Base-by-base conservation (phyloP, 176 grass and related monocot species). In the Luzula sylvatica region DNA sequence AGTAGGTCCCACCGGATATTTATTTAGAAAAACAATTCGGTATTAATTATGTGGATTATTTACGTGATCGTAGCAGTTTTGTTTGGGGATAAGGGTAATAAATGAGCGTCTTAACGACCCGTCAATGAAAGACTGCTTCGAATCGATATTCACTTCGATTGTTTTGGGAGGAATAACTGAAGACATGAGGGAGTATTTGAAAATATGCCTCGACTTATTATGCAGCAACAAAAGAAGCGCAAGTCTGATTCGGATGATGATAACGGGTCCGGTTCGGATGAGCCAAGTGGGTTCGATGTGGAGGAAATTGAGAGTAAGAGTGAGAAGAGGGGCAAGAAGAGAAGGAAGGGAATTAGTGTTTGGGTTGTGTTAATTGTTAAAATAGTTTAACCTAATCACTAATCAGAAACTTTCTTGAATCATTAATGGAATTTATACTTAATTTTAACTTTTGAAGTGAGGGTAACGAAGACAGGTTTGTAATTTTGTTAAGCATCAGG, bases 151-250 rank as follows among this genome's bases (percentile, higher is more conserved):
- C 64, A 96, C 90, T 0, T 96, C 90, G 17, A 86, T 89, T 20
- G 85, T 83, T 32, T 81, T 96, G 53, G 90, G 85, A 12, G 90
- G 90, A 26, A 89, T 96, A 18, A 96, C 84, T 1, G 90, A 89
- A 43, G 86, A 68, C 57, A 56, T 89, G 53, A 78, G 90, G 35
- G 84, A 89, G 55, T 82, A 96, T 42, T 71, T 96, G 47, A 96
- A 96, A 96, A 89, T 35, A 96, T 96, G 90, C 90, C 90, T 0
- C 78, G 84, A 13, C 67, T 96, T 27, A 96, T 96, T 66, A 96
- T 96, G 90, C 84, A 89, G 48, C 90, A n/a, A n/a, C n/a, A n/a
- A n/a, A n/a, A 96, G 38, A 96, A 86, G 55, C 67, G 67, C 1
- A 58, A 65, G 0, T 67, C 58, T 1, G 74, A 81, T 0, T 72